These are phyloP conservation scores for Phytopythium litorale DNA, from an alignment of 352 stramenopile genomes.

Conservation along the genomic window DNA sequence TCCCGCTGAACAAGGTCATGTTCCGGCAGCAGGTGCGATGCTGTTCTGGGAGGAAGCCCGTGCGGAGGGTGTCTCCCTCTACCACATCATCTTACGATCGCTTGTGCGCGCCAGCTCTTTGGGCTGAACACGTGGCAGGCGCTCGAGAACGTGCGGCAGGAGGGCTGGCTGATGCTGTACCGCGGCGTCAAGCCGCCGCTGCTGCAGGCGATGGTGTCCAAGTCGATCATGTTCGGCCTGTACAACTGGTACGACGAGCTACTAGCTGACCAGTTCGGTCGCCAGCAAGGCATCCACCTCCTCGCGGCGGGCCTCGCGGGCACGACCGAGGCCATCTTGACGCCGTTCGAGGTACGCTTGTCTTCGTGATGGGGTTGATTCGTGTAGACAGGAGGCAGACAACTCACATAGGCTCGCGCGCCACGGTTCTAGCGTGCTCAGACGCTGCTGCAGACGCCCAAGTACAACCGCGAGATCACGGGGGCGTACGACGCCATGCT, in stretches of 20 bases:
- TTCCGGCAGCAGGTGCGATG: constrained; percentile 82
- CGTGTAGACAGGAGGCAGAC: background rate
- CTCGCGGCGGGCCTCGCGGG: constrained; percentile 64
- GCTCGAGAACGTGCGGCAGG: constrained; percentile 60
- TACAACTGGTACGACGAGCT: constrained; percentile 85
- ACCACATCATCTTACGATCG: background rate
- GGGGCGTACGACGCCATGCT: constrained; percentile 76
- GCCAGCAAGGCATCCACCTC: constrained; percentile 37
- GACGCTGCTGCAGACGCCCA: constrained; percentile 83
- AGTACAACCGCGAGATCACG: constrained; percentile 79
- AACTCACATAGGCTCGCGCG: background rate
- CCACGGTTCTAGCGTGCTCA: constrained; percentile 54
- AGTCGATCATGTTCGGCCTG: constrained; percentile 89
- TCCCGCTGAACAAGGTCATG: constrained; percentile 89
- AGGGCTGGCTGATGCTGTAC: constrained; percentile 69
- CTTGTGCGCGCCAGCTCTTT: constrained; percentile 44
- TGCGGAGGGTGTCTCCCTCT: too few relatives aligned
- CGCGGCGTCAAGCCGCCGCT: constrained; percentile 82
- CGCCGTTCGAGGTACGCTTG: constrained; percentile 72
- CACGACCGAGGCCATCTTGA: constrained; percentile 79
- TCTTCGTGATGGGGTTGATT: background rate
- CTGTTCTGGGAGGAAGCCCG: too few relatives aligned
- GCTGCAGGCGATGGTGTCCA: constrained; percentile 81
- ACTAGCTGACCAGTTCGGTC: constrained; percentile 41
- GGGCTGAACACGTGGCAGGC: constrained; percentile 65